Percentiles rank a stretch among this genome's conserved stretches.
These are phyloP conservation scores for Neobulgaria alba DNA, from an alignment of 2,329 filamentous ascomycete species.

Conservation along the genomic window DNA sequence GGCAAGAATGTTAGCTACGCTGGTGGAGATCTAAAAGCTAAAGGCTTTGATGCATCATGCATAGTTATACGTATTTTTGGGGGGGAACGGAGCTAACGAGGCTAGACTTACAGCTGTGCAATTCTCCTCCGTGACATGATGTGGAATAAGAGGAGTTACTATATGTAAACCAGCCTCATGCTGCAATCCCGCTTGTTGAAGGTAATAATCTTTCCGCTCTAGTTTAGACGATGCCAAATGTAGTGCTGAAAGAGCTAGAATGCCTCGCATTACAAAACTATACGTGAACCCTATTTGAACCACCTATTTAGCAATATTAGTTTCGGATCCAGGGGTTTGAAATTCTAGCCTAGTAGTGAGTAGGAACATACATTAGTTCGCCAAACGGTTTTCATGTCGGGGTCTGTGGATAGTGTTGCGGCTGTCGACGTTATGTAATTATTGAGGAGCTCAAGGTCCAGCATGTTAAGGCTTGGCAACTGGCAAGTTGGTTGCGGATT, in stretches of 20 bases:
- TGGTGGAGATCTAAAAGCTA: too few species aligned
- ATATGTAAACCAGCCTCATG: slow-evolving; percentile 28
- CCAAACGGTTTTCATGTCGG: slow-evolving; percentile 37
- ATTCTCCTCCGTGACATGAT: slow-evolving; percentile 28
- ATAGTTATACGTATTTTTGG: too few species aligned
- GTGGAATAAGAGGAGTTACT: slow-evolving; percentile 27
- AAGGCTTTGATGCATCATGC: too few species aligned
- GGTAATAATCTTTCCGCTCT: slow-evolving; percentile 32
- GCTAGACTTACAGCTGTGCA: slow-evolving; percentile 23
- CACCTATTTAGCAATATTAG: background rate
- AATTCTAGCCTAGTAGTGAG: too few species aligned
- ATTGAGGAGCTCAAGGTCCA: slow-evolving; percentile 44
- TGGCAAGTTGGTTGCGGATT: background rate
- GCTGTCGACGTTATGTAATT: slow-evolving; percentile 43
- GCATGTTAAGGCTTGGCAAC: slow-evolving; percentile 28
- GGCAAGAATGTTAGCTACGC: too few species aligned
- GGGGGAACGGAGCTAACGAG: too few species aligned
- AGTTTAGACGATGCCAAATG: slow-evolving; percentile 38
- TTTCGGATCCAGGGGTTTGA: background rate
- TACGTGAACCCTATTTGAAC: slow-evolving; percentile 38
- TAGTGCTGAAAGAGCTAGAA: slow-evolving; percentile 41
- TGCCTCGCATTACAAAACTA: slow-evolving; percentile 39
- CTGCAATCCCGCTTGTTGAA: slow-evolving; percentile 31
- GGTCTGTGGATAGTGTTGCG: slow-evolving; percentile 37
- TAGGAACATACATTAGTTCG: slow-evolving; percentile 31